Conservation (phyloP, 2,329 filamentous ascomycete species). For the Biscogniauxia marginata region DNA sequence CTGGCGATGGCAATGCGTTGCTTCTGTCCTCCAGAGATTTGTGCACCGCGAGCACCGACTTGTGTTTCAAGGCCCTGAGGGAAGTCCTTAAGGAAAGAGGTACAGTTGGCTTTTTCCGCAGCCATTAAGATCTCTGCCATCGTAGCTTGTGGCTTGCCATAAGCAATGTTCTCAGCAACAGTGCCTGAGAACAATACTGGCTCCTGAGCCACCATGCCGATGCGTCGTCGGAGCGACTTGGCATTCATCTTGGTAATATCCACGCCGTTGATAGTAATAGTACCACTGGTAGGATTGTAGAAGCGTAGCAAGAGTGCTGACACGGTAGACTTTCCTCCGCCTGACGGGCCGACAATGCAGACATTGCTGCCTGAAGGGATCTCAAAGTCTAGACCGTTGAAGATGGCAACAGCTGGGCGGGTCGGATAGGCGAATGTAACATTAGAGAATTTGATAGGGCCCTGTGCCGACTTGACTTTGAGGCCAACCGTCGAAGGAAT, state of each 20-base stretch:
- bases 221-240: constrained; percentile 87
- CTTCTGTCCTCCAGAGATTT: constrained; percentile 94
- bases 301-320: constrained; percentile 89
- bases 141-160: constrained; percentile 78
- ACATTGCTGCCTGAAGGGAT: constrained; percentile 94
- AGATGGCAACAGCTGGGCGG: constrained; percentile 85
- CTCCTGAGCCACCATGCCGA: constrained; percentile 94
- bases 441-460: constrained; percentile 82
- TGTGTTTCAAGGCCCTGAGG: constrained; percentile 93
- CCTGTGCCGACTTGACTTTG: constrained; percentile 79
- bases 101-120: constrained; percentile 89
- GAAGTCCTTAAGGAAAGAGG: constrained; percentile 87
- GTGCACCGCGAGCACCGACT: constrained; percentile 87
- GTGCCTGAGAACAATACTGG: constrained; percentile 88
- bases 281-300: constrained; percentile 77
- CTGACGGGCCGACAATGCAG: constrained; percentile 92
- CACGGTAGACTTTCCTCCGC: constrained; percentile 94
- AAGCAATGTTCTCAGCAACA: constrained; percentile 86
- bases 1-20: constrained; percentile 96
- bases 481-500: constrained; percentile 84
- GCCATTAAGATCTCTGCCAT: constrained; percentile 80
- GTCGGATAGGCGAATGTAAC: constrained; percentile 93
- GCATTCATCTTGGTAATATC: constrained; percentile 87
- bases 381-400: constrained; percentile 82
- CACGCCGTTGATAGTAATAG: constrained; percentile 78